Evolutionary conservation across 495 filamentous ascomycete species (phyloP).

Genomic region (Parachaetomium inaequale): DNA sequence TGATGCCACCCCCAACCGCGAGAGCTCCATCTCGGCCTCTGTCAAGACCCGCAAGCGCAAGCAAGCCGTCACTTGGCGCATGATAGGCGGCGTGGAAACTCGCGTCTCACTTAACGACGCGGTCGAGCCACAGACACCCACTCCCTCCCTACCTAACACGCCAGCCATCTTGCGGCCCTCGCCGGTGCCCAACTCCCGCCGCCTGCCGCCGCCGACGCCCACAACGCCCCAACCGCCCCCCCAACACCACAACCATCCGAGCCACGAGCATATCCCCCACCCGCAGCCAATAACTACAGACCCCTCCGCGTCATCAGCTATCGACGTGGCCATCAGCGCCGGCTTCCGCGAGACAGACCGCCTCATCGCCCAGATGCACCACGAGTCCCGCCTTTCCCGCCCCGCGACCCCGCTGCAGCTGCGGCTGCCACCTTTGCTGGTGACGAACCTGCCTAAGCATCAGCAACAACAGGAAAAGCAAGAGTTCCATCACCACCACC

Average conservation of each 20-base stretch:
- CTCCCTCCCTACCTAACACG: not conserved
- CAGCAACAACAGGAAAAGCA: not conserved
- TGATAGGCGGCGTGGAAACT: conserved; percentile 39
- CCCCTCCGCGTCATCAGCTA: not conserved
- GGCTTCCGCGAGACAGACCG: conserved; percentile 27
- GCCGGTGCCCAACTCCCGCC: not conserved
- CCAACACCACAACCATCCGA: not conserved
- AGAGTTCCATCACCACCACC: not conserved
- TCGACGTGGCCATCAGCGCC: conserved; percentile 12
- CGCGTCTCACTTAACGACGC: conserved; percentile 19
- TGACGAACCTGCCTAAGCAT: not conserved
- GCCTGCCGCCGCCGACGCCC: not conserved
- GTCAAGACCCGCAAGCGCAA: conserved; percentile 45
- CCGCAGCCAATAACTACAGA: not conserved
- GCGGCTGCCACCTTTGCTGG: conserved; percentile 9
- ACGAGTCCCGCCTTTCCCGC: conserved; percentile 2
- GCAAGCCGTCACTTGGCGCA: conserved; percentile 32
- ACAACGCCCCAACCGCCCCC: not conserved
- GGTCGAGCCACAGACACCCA: not conserved
- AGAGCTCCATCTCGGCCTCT: conserved; percentile 35
- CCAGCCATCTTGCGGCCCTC: not conserved
- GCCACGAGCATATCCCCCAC: not conserved
- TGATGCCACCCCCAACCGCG: not conserved
- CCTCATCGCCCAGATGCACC: conserved; percentile 20
- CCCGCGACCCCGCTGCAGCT: conserved; percentile 6